Conservation (phyloP, 192 early-diverging fungal genomes). For the Irineochytrium annulatum region DNA sequence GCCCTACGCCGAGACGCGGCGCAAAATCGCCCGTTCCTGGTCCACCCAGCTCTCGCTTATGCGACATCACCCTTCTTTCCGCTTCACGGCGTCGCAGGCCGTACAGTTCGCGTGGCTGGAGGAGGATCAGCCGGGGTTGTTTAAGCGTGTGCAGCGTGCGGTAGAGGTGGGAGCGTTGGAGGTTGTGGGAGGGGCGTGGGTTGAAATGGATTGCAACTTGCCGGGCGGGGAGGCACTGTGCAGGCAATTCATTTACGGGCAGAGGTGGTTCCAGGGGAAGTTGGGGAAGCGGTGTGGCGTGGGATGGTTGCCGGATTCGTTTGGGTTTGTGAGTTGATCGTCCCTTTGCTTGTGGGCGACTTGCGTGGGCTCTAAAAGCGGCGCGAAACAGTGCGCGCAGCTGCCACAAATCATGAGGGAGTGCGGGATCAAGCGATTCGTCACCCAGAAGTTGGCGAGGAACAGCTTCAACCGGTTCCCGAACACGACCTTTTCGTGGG, state of each 20-base stretch:
- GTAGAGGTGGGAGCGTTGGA: constrained; percentile 72
- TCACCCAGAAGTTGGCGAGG: constrained; percentile 97
- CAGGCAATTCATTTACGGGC: constrained; percentile 89
- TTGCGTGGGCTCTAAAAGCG: no score
- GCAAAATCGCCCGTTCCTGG: constrained; percentile 56
- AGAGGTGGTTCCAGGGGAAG: constrained; percentile 71
- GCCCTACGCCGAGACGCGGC: constrained; percentile 94
- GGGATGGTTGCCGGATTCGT: constrained; percentile 73
- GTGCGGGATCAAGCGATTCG: constrained; percentile 72
- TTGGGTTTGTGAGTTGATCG: constrained; percentile 6
- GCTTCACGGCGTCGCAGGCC: constrained; percentile 89
- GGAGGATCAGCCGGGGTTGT: constrained; percentile 74
- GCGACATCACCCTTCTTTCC: constrained; percentile 82
- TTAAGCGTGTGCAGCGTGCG: constrained; percentile 65
- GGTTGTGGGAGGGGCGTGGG: constrained; percentile 91
- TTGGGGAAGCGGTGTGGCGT: constrained; percentile 44
- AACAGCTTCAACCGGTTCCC: constrained; percentile 98
- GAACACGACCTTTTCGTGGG: constrained; percentile 89
- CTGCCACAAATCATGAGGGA: constrained; percentile 82
- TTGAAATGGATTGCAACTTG: constrained; percentile 97
- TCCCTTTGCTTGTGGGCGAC: background rate
- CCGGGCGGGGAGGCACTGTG: constrained; percentile 87
- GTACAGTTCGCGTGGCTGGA: constrained; percentile 92
- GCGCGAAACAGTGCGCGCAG: constrained; percentile 23
- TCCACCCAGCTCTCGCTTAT: constrained; percentile 48